Evolutionary conservation across 208 protist species (phyloP).

Genomic region (Entamoeba histolytica): DNA sequence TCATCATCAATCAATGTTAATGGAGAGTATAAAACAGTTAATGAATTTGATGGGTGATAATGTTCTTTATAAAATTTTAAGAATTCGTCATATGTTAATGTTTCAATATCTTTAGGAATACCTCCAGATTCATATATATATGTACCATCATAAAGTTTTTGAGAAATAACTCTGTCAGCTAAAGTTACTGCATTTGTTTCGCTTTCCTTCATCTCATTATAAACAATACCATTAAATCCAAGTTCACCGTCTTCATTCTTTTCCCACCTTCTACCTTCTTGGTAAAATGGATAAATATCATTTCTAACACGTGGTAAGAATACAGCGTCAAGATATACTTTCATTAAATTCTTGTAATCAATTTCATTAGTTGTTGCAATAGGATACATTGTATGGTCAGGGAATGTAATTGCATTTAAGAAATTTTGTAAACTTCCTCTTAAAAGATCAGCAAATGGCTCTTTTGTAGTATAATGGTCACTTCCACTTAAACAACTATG

Average conservation of each 20-base stretch:
- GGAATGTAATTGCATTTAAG: slow-evolving; percentile 31
- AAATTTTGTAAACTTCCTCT: slow-evolving; percentile 30
- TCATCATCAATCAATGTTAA: neutral
- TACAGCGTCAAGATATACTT: slow-evolving; percentile 32
- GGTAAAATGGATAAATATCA: neutral
- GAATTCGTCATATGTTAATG: neutral
- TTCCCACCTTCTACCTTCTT: neutral
- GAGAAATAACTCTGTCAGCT: neutral
- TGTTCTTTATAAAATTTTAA: neutral
- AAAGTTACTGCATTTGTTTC: neutral
- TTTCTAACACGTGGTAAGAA: slow-evolving; percentile 21
- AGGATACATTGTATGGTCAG: slow-evolving; percentile 28
- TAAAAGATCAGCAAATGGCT: slow-evolving; percentile 25
- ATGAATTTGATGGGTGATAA: neutral
- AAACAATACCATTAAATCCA: slow-evolving; percentile 27
- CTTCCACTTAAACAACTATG: slow-evolving; percentile 22
- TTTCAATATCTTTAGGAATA: neutral
- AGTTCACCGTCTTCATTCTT: neutral
- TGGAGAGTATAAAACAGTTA: neutral
- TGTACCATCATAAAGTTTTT: neutral
- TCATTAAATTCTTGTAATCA: slow-evolving; percentile 33
- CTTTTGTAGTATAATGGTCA: slow-evolving; percentile 19
- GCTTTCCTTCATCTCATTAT: slow-evolving; percentile 32
- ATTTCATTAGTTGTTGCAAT: slow-evolving; percentile 21
- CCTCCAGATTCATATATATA: neutral